A percentile compares a stretch with the other conserved stretches of the same genome.
These are phyloP conservation scores for Blastobotrys robertii DNA, from an alignment of 805 yeast genomes.

Conservation along the genomic window DNA sequence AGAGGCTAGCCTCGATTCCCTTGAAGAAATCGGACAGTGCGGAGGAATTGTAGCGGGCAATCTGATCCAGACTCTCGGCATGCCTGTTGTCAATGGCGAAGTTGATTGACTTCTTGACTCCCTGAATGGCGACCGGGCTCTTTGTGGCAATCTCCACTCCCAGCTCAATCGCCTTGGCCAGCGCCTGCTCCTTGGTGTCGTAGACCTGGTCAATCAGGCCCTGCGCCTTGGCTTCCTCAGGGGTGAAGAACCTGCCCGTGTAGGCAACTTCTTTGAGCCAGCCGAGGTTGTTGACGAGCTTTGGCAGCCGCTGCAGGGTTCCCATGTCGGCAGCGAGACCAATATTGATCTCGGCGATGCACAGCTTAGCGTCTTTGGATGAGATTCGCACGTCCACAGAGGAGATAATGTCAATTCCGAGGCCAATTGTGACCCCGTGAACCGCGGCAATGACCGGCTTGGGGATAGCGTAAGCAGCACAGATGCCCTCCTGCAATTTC, in stretches of 20 bases:
- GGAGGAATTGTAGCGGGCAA: conserved; percentile 44
- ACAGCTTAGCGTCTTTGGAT: conserved; percentile 40
- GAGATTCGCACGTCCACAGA: conserved; percentile 51
- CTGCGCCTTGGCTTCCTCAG: conserved; percentile 43
- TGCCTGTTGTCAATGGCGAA: conserved; percentile 30
- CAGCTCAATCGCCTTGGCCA: conserved; percentile 38
- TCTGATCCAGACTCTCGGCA: conserved; percentile 40
- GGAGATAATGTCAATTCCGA: conserved; percentile 58
- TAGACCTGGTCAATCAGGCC: conserved; percentile 47
- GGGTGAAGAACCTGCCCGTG: conserved; percentile 49
- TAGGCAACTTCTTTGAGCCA: conserved; percentile 50
- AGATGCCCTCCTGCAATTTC: conserved; percentile 51
- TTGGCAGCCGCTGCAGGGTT: conserved; percentile 56
- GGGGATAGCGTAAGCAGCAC: conserved; percentile 19
- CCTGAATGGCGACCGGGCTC: conserved; percentile 52
- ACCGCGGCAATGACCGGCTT: conserved; percentile 53
- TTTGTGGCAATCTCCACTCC: conserved; percentile 40
- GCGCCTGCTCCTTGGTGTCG: conserved; percentile 39
- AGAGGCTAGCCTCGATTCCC: conserved; percentile 23
- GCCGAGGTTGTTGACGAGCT: conserved; percentile 43
- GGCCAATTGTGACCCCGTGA: conserved; percentile 57
- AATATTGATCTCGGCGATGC: conserved; percentile 60
- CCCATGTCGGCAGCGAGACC: conserved; percentile 80
- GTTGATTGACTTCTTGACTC: conserved; percentile 50
- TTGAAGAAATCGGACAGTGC: conserved; percentile 26